These are phyloP conservation scores for Pseudoscleropodium purum DNA, from an alignment of 225 moss, liverwort and hornwort genomes.

Conservation along the genomic window DNA sequence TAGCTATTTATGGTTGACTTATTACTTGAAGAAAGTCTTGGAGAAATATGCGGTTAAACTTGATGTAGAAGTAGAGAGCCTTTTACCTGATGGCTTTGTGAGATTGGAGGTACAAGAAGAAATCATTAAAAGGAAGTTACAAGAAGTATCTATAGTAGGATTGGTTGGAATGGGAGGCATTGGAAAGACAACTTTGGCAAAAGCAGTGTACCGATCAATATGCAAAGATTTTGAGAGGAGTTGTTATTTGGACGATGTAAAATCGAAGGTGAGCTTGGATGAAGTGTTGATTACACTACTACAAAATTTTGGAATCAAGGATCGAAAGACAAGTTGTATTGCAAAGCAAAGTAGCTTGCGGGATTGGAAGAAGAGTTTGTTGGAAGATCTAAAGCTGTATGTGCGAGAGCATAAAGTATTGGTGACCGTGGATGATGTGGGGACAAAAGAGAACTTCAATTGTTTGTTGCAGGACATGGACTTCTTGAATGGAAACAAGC, in stretches of 20 bases:
- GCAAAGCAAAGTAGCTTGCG: neutral
- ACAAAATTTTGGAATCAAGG: neutral
- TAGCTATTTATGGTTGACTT: neutral
- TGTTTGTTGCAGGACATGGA: neutral
- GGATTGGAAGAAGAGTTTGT: neutral
- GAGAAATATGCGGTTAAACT: rapidly evolving
- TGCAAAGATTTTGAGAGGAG: rapidly evolving
- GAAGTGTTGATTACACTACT: neutral
- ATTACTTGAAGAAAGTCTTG: neutral
- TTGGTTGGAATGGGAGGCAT: neutral
- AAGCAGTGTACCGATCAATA: neutral
- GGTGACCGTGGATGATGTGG: neutral
- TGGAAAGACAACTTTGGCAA: neutral
- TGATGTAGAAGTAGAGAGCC: rapidly evolving
- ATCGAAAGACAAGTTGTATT: neutral
- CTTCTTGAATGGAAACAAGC: neutral
- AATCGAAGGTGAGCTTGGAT: neutral
- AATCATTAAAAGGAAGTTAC: rapidly evolving
- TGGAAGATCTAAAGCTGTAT: neutral
- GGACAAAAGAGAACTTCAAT: neutral
- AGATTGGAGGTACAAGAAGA: neutral
- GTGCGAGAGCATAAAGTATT: rapidly evolving
- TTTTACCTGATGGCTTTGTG: neutral
- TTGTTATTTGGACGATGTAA: neutral
- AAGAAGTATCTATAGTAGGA: neutral